Evolutionary conservation across 108 stramenopile species (phyloP), one percentile per base, ranked within the genome.

Genomic region (Nitzschia sp.): DNA sequence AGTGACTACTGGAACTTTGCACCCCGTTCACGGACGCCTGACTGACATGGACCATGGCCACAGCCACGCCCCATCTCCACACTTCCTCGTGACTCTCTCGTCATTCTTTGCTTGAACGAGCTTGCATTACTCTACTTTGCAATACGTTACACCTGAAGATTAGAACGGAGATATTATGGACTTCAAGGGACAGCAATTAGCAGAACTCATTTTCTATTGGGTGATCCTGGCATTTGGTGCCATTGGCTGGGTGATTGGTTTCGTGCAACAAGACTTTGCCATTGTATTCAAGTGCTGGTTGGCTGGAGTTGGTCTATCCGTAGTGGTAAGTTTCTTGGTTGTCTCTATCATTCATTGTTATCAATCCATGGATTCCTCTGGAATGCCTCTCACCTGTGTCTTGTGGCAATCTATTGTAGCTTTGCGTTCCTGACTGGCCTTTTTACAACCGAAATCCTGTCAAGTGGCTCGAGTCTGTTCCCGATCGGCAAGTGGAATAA

Each of bases 341-440:
- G 15, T 38, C 53, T 53, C 44, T 8, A 0, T 39, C 7, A 5
- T 15, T 59, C 17, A 0, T 39, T 7, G 12, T 15, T 59, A 38
- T 7, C 21, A 12, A 68, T 43, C 41, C 53, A 8, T 44, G 17
- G n/a, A 17, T 55, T 20, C 52, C 68, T 12, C 53, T 7, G 10
- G 0, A 25, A 42, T 34, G 17, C 37, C 12, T 56, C 26, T 54
- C 46, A 41, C 39, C 54, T 26, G 42, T 57, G n/a, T 19, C 38
- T 39, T 65, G 29, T 53, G 48, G 75, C 59, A 19, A 51, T 22
- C 51, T 42, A 17, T 40, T 53, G 9, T 68, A 86, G 85, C 69
- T 94, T 17, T 94, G 92, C 61, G 92, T 94, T 40, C 92, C 92
- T 41, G 92, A 94, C 76, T 94, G 92, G 92, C 92, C 92, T 9